Evolutionary conservation across 768 basidiomycete species (phyloP), one percentile per base, ranked within the genome.

Genomic region (Rhizopogon sp.): DNA sequence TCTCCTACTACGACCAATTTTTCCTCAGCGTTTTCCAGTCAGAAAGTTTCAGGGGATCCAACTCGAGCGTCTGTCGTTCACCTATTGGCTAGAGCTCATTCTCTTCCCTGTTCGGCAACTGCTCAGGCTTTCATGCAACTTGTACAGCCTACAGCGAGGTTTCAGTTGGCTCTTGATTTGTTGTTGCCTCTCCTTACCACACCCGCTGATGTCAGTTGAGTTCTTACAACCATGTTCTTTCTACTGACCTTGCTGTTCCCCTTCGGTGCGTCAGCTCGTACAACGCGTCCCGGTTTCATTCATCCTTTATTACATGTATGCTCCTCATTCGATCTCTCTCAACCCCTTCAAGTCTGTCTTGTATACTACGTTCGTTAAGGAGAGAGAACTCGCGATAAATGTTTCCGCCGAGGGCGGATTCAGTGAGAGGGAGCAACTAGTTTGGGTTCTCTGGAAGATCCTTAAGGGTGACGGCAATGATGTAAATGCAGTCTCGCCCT

Each of bases 401-500:
- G 66, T 81, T 50, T 73, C 84, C n/a, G 73, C 62, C 8, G 66
- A 74, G 35, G 74, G 74, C 52, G 76, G 79, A 28, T 76, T 76
- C 56, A 76, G 81, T 54, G 75, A 77, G 50, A 88, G 83, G 66
- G 88, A 90, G 64, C 89, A 89, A 62, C 73, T 91, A 47, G 86
- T 90, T 39, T 91, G 89, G 88, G 89, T 91, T 43, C 74, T 91
- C 56, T 91, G 88, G 88, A 91, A 91, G 72, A 87, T 91, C 54
- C 72, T 91, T 53, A 88, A 83, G 67, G 90, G 89, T 51, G 88
- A 90, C 65, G 89, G 89, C 17, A 84, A 82, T 56, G 88, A 91
- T 75, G 89, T 90, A 58, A 61, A 35, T 54, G 39, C 20, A n/a
- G 22, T 53, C 44, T 50, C 11, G 3, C 16, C 46, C 11, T 13